Evolutionary conservation across 2,329 filamentous ascomycete genomes (phyloP), one percentile per base, ranked within the genome.

Genomic region (Septoria linicola): DNA sequence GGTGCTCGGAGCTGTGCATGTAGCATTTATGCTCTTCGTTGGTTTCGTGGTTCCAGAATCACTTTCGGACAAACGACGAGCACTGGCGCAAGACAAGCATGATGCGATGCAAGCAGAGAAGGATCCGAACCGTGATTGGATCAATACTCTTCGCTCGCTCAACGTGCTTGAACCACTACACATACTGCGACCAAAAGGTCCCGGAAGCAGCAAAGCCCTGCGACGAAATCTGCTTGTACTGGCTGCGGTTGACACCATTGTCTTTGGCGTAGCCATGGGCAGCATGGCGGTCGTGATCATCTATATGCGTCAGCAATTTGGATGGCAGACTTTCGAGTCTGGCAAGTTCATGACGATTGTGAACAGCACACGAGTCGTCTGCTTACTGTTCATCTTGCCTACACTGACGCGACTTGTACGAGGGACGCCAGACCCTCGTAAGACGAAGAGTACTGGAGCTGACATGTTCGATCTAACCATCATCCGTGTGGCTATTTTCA

Each of bases 141-240:
- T 77, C 57, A 71, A 73, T 19, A 69, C 69, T 23, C 52, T 75
- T 6, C 72, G 73, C 21, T 64, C 67, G 8, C 60, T 76, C 50
- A 93, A 93, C 64, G 79, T 93, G 0, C 73, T 96, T 35, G 81
- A 80, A 11, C 89, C 92, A 0, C 79, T 99, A 3, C 82, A 81
- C 58, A 84, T 95, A 23, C 79, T 97, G 2, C 85, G 80, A 66
- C 92, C 91, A 0, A 83, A 77, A 0, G 87, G 85, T 0, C 79
- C 78, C 0, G 81, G 82, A 2, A 83, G 78, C 66, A 73, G 79
- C 63, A 59, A 73, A 30, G 71, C 78, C 1, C 72, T 96, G 23
- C 84, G 90, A 13, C 78, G 84, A 47, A 99, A 99, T 65, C 74
- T 99, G n/a, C 67, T 95, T 2, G 72, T 92, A 0, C 78, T 99